Conservation (phyloP, 2,329 filamentous ascomycete species). For the Aspergillus persii region DNA sequence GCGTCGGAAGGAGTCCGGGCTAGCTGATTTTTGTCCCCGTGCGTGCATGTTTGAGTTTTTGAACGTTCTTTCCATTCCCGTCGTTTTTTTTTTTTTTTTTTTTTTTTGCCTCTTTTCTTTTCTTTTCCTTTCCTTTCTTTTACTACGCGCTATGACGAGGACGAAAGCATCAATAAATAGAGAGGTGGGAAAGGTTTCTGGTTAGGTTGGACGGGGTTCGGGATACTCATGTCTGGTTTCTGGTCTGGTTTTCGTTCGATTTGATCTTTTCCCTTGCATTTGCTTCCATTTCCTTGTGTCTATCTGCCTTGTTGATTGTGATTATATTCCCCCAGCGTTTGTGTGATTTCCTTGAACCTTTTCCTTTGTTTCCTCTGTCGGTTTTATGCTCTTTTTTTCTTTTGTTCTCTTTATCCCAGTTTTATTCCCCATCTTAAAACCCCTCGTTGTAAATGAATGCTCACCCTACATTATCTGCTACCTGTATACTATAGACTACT, state of each 20-base stretch:
- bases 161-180: constrained; percentile 24
- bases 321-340: neutral
- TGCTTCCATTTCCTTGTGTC: constrained; percentile 2
- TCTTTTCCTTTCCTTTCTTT: constrained; percentile 12
- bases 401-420: neutral
- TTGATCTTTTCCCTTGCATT: neutral
- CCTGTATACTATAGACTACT: neutral
- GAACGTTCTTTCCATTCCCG: constrained; percentile 7
- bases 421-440: neutral
- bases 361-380: neutral
- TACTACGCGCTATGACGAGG: constrained; percentile 23
- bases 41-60: constrained; percentile 9
- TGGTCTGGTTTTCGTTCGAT: constrained; percentile 5
- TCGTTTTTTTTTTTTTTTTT: neutral
- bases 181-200: constrained; percentile 24
- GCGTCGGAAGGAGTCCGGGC: constrained; percentile 26
- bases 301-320: neutral
- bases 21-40: constrained; percentile 21
- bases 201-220: constrained; percentile 21
- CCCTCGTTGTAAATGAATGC: constrained; percentile 6
- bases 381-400: neutral
- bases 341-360: neutral
- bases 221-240: constrained; percentile 13
- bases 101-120: constrained; percentile 9
- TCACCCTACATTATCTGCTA: too few species aligned